These are phyloP conservation scores for Linnemannia exigua DNA, from an alignment of 192 early-diverging fungal genomes.

Conservation along the genomic window DNA sequence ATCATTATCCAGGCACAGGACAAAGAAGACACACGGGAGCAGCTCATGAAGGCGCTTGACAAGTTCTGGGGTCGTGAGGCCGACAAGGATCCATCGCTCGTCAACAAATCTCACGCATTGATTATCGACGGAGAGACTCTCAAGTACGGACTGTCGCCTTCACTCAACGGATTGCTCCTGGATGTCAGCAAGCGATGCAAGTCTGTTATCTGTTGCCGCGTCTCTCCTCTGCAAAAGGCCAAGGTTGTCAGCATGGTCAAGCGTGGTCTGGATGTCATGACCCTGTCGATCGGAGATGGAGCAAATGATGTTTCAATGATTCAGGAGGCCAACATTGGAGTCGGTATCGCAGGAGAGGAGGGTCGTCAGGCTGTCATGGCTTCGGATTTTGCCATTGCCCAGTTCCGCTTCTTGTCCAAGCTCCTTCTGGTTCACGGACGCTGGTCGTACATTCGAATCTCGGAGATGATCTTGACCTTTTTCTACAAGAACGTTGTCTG, in stretches of 20 bases:
- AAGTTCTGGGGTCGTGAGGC: slow-evolving; percentile 62
- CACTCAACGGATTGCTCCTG: slow-evolving; percentile 71
- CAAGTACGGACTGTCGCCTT: slow-evolving; percentile 77
- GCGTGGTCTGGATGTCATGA: slow-evolving; percentile 84
- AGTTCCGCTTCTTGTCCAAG: slow-evolving; percentile 89
- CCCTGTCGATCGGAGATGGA: slow-evolving; percentile 93
- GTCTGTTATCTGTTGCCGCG: slow-evolving; percentile 95
- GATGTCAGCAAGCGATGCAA: slow-evolving; percentile 84
- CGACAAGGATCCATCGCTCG: slow-evolving; percentile 48
- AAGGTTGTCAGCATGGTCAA: slow-evolving; percentile 94
- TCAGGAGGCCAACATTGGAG: slow-evolving; percentile 95
- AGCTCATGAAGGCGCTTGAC: slow-evolving; percentile 76
- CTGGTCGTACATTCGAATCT: slow-evolving; percentile 89
- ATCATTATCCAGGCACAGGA: slow-evolving; percentile 78
- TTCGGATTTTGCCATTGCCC: slow-evolving; percentile 92
- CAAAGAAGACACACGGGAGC: slow-evolving; percentile 69
- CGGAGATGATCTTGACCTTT: slow-evolving; percentile 92
- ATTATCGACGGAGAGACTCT: slow-evolving; percentile 96
- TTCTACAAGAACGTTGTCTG: slow-evolving; percentile 98
- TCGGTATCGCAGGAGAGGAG: slow-evolving; percentile 96
- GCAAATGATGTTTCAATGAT: slow-evolving; percentile 99
- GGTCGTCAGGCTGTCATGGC: slow-evolving; percentile 95
- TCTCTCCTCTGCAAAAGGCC: slow-evolving; percentile 96
- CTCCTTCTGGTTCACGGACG: slow-evolving; percentile 94
- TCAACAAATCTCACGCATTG: slow-evolving; percentile 67